These are phyloP conservation scores for Prunus davidiana DNA, from an alignment of 306 rosid genomes.

Conservation along the genomic window DNA sequence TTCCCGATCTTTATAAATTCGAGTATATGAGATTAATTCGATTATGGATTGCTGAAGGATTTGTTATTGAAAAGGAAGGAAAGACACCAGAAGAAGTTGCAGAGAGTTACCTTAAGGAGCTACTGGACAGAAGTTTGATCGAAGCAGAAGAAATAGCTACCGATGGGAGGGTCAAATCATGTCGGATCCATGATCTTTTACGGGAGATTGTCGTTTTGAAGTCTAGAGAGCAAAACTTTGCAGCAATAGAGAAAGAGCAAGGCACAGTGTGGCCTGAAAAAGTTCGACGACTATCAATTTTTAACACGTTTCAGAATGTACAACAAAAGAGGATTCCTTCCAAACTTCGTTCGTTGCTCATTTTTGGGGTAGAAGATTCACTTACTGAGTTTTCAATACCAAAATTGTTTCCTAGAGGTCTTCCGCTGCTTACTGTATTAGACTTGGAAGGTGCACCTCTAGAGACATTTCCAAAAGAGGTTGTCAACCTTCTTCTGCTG, in stretches of 20 bases:
- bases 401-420: slow-evolving; percentile 3
- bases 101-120: slow-evolving; percentile 53
- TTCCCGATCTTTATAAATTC: slow-evolving; percentile 36
- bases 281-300: slow-evolving; percentile 46
- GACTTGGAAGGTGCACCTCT: slow-evolving; percentile 26
- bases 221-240: slow-evolving; percentile 52
- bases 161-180: slow-evolving; percentile 19
- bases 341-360: slow-evolving; percentile 57
- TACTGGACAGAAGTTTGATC: slow-evolving; percentile 50
- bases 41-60: slow-evolving; percentile 66
- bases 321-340: slow-evolving; percentile 34
- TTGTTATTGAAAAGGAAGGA: slow-evolving; percentile 46
- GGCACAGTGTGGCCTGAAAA: slow-evolving; percentile 37
- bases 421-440: slow-evolving; percentile 34
- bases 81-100: slow-evolving; percentile 54
- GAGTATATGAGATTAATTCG: slow-evolving; percentile 48
- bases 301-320: slow-evolving; percentile 31
- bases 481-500: slow-evolving; percentile 21
- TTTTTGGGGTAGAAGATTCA: slow-evolving; percentile 42
- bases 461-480: slow-evolving; percentile 16
- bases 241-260: slow-evolving; percentile 35
- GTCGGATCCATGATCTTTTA: slow-evolving; percentile 48
- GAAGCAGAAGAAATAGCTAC: slow-evolving; percentile 21
- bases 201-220: slow-evolving; percentile 47
- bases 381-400: slow-evolving; percentile 15